Evolutionary conservation across 208 protist genomes (phyloP).

Genomic region (Trichomonas tenax): DNA sequence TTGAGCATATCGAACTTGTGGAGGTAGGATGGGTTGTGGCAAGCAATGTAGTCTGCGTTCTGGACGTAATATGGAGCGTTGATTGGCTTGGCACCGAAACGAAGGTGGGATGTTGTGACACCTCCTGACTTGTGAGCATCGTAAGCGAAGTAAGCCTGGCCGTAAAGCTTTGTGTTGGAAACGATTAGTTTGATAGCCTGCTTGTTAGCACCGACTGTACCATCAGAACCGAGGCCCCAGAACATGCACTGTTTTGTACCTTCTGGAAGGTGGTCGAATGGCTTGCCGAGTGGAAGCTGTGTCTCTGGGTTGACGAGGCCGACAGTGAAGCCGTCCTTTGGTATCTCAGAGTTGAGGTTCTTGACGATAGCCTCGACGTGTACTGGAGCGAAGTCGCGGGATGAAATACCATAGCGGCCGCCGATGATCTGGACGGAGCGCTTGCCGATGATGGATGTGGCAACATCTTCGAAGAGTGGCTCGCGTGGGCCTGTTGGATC

Average conservation of each 20-base stretch:
- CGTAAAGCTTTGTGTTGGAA: too few relatives aligned
- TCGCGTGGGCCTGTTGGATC: background rate
- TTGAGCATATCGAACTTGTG: constrained; percentile 44
- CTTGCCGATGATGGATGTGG: background rate
- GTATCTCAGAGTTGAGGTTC: constrained; percentile 36
- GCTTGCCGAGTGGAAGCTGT: too few relatives aligned
- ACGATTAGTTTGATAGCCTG: constrained; percentile 53
- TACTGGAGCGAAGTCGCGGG: constrained; percentile 46
- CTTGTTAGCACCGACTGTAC: constrained; percentile 58
- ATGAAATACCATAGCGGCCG: constrained; percentile 53
- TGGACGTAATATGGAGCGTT: constrained; percentile 46
- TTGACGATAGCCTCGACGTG: constrained; percentile 41
- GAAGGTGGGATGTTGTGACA: constrained; percentile 43
- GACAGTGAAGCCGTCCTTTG: constrained; percentile 50
- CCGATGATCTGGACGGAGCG: constrained; percentile 39
- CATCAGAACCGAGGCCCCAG: too few relatives aligned
- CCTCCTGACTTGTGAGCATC: background rate
- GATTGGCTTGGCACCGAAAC: constrained; percentile 54
- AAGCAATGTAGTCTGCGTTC: constrained; percentile 51
- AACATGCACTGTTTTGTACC: background rate
- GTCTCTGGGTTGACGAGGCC: constrained; percentile 55
- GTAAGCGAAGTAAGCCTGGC: too few relatives aligned
- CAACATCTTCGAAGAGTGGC: background rate
- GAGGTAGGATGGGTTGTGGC: constrained; percentile 47
- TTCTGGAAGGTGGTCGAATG: background rate